These are phyloP conservation scores for Chaetomium strumarium DNA, from an alignment of 2,329 filamentous ascomycete genomes.

Conservation along the genomic window DNA sequence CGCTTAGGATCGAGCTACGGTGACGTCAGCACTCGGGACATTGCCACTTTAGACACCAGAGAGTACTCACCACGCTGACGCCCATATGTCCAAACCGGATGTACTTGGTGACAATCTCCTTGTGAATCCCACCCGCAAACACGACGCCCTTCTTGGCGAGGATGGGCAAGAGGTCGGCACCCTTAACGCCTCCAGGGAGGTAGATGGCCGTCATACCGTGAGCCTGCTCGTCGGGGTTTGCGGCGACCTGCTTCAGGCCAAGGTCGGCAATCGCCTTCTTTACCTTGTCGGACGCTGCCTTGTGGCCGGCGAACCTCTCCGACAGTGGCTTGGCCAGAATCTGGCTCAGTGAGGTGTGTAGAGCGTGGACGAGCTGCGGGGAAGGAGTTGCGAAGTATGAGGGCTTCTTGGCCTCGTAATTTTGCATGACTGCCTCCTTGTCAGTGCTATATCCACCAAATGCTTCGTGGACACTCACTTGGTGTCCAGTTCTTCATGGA, in stretches of 20 bases:
- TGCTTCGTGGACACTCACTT: conserved; percentile 46
- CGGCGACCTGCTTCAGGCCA: conserved; percentile 80
- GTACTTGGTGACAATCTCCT: conserved; percentile 89
- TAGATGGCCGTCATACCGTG: conserved; percentile 98
- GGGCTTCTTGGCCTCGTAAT: conserved; percentile 96
- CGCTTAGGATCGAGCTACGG: conserved; percentile 65
- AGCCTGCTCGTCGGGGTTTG: conserved; percentile 83
- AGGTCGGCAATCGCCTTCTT: conserved; percentile 77
- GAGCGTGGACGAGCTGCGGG: conserved; percentile 85
- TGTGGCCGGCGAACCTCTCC: conserved; percentile 78
- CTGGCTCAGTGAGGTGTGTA: conserved; percentile 82
- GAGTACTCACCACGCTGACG: conserved; percentile 65
- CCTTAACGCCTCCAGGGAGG: conserved; percentile 75
- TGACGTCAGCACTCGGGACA: conserved; percentile 20
- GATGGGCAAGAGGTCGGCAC: conserved; percentile 77
- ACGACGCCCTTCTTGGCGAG: conserved; percentile 82
- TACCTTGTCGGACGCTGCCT: conserved; percentile 71
- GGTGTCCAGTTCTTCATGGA: conserved; percentile 97
- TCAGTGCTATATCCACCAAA: neutral
- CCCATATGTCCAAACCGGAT: conserved; percentile 98
- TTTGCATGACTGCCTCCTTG: conserved; percentile 74
- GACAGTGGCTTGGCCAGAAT: conserved; percentile 75
- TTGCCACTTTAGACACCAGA: neutral
- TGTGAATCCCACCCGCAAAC: conserved; percentile 93
- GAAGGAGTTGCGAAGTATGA: conserved; percentile 97